Percentiles rank a stretch among this genome's conserved stretches.
Evolutionary conservation across 1,284 basidiomycete species (phyloP).

Genomic region (Mycosarcoma mackinlayi): DNA sequence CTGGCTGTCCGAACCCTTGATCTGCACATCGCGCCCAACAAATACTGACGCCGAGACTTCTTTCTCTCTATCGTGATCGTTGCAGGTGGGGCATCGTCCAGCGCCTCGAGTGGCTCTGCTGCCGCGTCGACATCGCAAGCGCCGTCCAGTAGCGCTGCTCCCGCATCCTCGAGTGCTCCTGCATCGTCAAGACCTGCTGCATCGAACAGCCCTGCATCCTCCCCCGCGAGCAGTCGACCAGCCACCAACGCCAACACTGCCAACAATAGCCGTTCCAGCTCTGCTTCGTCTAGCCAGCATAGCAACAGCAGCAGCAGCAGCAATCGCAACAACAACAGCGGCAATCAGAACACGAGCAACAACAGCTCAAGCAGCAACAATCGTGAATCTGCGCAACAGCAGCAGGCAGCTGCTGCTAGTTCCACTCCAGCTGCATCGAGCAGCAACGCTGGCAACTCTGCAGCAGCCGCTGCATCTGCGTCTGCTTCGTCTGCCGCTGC

Average conservation of each 20-base stretch:
- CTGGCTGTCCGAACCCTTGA: too few relatives aligned
- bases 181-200: conserved; percentile 20
- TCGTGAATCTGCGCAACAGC: conserved; percentile 3
- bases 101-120: conserved; percentile 12
- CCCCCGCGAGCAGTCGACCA: conserved; percentile 12
- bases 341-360: conserved; percentile 21
- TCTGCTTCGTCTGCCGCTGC: conserved; percentile 30
- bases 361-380: conserved; percentile 5
- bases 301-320: conserved; percentile 13
- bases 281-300: conserved; percentile 6
- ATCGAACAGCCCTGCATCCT: conserved; percentile 15
- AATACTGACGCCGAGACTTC: conserved; percentile 4
- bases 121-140: conserved; percentile 14
- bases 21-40: too few relatives aligned
- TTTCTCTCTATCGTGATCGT: background rate
- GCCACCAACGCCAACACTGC: conserved; percentile 13
- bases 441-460: conserved; percentile 8
- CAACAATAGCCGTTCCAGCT: conserved; percentile 18
- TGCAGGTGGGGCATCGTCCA: conserved; percentile 13
- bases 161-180: conserved; percentile 12
- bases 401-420: conserved; percentile 18
- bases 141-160: conserved; percentile 10
- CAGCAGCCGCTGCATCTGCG: conserved; percentile 18
- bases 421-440: conserved; percentile 13
- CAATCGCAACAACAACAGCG: conserved; percentile 8